phyloP scores from a whole-genome alignment of 805 yeast genomes.

The Metschnikowia koreensis region DNA sequence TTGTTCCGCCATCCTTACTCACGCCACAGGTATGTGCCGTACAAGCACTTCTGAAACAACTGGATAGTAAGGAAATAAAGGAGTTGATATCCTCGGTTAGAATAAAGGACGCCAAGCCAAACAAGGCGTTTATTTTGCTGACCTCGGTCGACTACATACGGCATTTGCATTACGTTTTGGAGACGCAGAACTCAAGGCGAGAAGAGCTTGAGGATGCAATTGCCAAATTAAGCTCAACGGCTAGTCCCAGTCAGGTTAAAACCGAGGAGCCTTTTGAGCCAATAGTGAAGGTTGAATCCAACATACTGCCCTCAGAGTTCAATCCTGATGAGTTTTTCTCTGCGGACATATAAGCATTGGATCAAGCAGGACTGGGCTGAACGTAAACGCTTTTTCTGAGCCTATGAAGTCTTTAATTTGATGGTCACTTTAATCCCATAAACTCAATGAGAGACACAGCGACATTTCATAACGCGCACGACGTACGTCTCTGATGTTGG shows the following conservation, averaged over 20 bases:
- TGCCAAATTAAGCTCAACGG: conserved; percentile 5
- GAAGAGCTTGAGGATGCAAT: conserved; percentile 34
- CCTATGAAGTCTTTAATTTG: too few species aligned
- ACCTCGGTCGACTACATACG: conserved; percentile 78
- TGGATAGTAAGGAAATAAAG: conserved; percentile 32
- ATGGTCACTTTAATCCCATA: too few species aligned
- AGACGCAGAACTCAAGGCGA: conserved; percentile 51
- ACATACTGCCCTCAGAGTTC: conserved; percentile 6
- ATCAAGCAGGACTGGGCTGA: neutral
- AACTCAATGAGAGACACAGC: too few species aligned
- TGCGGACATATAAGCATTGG: conserved; percentile 1
- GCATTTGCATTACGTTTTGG: conserved; percentile 60
- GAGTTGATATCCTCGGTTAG: conserved; percentile 40
- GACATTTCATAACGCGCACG: neutral
- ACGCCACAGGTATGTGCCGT: conserved; percentile 46
- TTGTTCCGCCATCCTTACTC: conserved; percentile 75
- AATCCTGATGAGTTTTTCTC: conserved; percentile 10
- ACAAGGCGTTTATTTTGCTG: conserved; percentile 74
- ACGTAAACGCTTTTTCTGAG: too few species aligned
- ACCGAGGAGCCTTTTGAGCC: neutral
- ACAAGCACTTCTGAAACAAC: conserved; percentile 38
- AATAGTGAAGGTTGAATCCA: neutral
- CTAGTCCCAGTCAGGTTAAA: neutral
- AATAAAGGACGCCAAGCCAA: conserved; percentile 70
- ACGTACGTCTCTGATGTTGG: neutral